Conservation (phyloP, 305 asterid species). For the Solanum hybrid region DNA sequence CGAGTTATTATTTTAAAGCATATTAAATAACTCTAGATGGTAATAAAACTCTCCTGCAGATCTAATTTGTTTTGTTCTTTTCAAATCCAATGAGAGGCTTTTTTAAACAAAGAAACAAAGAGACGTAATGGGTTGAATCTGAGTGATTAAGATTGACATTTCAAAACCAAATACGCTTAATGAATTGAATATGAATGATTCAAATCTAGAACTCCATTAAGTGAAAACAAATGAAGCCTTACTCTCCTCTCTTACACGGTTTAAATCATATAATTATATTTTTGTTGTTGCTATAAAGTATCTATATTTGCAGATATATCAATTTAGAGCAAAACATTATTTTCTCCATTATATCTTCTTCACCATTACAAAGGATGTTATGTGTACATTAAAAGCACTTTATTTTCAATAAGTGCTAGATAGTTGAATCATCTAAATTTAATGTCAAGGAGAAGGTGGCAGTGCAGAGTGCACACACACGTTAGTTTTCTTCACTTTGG, state of each 20-base stretch:
- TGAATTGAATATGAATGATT: background rate
- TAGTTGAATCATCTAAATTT: no score
- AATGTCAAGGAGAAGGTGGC: background rate
- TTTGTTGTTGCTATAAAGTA: background rate
- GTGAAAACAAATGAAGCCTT: no score
- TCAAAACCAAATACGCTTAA: background rate
- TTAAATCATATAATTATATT: background rate
- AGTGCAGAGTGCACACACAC: background rate
- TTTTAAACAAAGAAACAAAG: no score
- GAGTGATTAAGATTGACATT: no score
- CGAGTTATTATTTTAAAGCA: no score
- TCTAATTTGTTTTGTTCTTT: background rate
- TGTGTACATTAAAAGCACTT: background rate
- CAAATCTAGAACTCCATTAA: background rate
- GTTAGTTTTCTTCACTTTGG: background rate
- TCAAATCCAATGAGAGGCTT: background rate
- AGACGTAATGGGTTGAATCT: background rate
- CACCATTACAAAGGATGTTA: background rate
- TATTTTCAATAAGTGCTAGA: background rate
- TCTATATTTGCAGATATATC: background rate
- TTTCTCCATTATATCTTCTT: background rate
- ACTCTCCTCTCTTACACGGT: background rate
- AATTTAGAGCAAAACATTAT: background rate
- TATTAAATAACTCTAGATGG: no score
- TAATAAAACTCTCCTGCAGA: background rate